These are phyloP conservation scores for Ophiostoma sp. DNA, from an alignment of 2,329 filamentous ascomycete species.

Conservation along the genomic window DNA sequence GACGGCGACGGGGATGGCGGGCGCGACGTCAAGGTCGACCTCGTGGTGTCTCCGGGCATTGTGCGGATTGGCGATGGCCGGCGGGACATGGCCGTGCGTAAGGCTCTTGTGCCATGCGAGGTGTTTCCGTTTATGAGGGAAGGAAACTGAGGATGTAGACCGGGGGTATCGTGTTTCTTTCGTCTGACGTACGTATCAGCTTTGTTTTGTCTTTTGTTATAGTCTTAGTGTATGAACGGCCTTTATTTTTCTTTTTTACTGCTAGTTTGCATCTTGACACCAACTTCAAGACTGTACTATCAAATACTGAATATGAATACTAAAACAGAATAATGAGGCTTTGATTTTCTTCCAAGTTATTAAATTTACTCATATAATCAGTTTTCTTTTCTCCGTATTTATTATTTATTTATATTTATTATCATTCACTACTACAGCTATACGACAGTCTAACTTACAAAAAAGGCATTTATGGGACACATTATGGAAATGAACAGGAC, in stretches of 20 bases:
- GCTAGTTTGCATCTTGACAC: no score
- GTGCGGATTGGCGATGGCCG: conserved; percentile 24
- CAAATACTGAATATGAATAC: no score
- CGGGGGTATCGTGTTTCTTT: neutral
- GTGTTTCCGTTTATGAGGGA: conserved; percentile 17
- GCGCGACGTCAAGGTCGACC: conserved; percentile 19
- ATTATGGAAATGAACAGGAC: neutral
- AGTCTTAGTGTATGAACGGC: no score
- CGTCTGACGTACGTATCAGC: neutral
- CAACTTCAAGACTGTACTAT: no score
- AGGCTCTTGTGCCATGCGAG: conserved; percentile 23
- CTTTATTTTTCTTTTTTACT: no score
- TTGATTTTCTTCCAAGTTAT: no score
- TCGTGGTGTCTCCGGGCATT: conserved; percentile 23
- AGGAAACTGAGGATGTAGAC: neutral
- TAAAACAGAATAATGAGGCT: no score
- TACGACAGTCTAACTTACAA: neutral
- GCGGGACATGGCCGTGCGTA: conserved; percentile 16
- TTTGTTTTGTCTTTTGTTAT: neutral
- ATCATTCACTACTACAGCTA: neutral
- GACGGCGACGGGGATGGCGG: conserved; percentile 15
- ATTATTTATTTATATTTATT: neutral
- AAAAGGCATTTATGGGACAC: neutral
- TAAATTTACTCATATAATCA: no score
- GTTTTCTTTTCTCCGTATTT: neutral